Evolutionary conservation across 140 eudicot genomes (phyloP), one percentile per base, ranked within the genome.

Genomic region (Stevia rebaudiana): DNA sequence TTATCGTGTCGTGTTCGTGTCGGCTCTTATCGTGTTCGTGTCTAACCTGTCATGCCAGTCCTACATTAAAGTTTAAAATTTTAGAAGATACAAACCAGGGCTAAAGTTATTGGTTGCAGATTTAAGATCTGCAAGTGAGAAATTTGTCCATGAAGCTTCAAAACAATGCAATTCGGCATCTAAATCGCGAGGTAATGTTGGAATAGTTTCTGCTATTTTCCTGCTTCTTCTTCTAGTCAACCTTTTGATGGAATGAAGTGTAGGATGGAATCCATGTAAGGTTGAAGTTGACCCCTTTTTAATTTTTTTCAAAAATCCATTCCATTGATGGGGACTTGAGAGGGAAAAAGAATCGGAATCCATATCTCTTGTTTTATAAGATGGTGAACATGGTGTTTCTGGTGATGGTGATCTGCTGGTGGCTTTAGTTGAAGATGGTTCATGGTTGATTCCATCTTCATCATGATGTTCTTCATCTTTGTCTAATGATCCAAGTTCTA

Each of bases 121-220:
- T 65, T 80, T 13, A 6, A 90, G 88, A 36, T 90, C 94, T 3
- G 79, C 0, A 15, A 82, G 94, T 36, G 86, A 59, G 81, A 84
- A 90, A 60, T 82, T 84, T 28, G 63, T 79, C 98, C 98, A 90
- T 6, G 90, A 73, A 25, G 95, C 71, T 63, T 82, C 83, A 42
- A 90, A 84, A 76, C 84, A 84, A 61, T 79, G 79, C 67, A 90
- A 68, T 25, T 81, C 88, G 15, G 78, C 61, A 23, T 84, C 97
- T 13, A 80, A 17, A 61, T 61, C 61, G 11, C 78, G 65, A 61
- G 87, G 74, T 11, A 84, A 46, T 49, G 72, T 58, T 37, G 95
- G 90, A 72, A 87, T 48, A 70, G 80, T 78, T 49, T 80, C 79
- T 7, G 61, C 51, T 30, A 79, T 52, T 68, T 71, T 76, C 73